These are phyloP conservation scores for Actinomortierella ambigua DNA, from an alignment of 371 early-diverging fungal species.

Conservation along the genomic window DNA sequence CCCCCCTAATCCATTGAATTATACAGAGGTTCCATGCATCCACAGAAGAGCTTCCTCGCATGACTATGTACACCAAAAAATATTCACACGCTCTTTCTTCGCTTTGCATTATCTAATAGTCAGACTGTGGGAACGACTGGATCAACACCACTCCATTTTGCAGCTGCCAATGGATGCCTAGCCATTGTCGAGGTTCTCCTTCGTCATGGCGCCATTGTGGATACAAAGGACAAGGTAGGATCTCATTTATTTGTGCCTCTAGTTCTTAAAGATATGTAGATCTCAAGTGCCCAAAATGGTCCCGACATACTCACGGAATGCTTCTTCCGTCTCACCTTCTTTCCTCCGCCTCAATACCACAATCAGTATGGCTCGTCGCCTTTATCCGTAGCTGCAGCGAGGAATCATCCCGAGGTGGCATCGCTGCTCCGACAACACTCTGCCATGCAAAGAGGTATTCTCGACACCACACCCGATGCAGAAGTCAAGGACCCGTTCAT, in stretches of 20 bases:
- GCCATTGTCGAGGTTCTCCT: conserved; percentile 65
- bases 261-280: too few species aligned
- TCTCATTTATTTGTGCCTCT: too few species aligned
- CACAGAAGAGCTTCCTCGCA: too few species aligned
- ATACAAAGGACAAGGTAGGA: conserved; percentile 62
- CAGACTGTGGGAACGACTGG: conserved; percentile 58
- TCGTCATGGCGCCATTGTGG: conserved; percentile 60
- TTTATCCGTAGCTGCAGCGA: conserved; percentile 61
- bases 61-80: too few species aligned
- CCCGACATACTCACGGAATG: too few species aligned
- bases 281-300: too few species aligned
- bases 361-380: conserved; percentile 62
- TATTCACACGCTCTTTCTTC: background rate
- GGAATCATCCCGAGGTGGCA: conserved; percentile 59
- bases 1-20: too few species aligned
- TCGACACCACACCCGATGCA: conserved; percentile 27
- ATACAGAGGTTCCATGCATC: too few species aligned
- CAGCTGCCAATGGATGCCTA: conserved; percentile 71
- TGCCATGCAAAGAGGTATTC: conserved; percentile 35
- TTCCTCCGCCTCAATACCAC: background rate
- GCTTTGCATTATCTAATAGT: conserved; percentile 1
- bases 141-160: conserved; percentile 77
- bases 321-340: background rate
- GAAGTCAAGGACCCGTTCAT: conserved; percentile 23
- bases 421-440: conserved; percentile 46